Percentiles rank a stretch among this genome's conserved stretches.
These are phyloP conservation scores for Cutaneotrichosporon dermatis DNA, from an alignment of 1,284 basidiomycete species.

Conservation along the genomic window DNA sequence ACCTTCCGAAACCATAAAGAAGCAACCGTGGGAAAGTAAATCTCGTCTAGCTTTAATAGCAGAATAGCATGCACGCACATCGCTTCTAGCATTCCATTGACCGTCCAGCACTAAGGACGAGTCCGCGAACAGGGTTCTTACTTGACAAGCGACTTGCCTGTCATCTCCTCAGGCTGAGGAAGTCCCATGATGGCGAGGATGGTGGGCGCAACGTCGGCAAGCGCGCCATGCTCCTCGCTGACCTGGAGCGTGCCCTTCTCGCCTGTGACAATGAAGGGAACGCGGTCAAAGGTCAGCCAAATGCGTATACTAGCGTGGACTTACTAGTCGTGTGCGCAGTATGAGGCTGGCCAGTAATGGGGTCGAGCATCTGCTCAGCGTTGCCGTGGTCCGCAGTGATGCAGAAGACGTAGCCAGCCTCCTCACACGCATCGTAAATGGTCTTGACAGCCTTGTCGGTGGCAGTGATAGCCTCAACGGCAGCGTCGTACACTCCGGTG, in stretches of 20 bases:
- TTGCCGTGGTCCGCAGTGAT: constrained; percentile 92
- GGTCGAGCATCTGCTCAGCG: constrained; percentile 76
- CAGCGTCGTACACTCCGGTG: constrained; percentile 81
- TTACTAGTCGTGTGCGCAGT: constrained; percentile 50
- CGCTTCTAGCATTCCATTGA: no score
- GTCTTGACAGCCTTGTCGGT: constrained; percentile 82
- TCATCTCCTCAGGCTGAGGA: constrained; percentile 34
- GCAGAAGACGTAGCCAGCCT: constrained; percentile 75
- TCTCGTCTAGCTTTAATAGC: no score
- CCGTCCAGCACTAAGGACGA: no score
- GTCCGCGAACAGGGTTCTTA: background rate
- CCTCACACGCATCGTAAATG: constrained; percentile 74
- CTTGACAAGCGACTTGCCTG: constrained; percentile 18
- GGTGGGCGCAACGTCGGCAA: constrained; percentile 85
- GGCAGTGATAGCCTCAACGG: constrained; percentile 72
- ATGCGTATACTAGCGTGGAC: background rate
- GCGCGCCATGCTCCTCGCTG: constrained; percentile 58
- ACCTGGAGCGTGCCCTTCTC: constrained; percentile 57
- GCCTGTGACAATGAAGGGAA: constrained; percentile 73
- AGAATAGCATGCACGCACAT: no score
- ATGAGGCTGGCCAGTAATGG: constrained; percentile 73
- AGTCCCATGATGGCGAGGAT: constrained; percentile 66
- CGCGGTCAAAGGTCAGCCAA: constrained; percentile 64
- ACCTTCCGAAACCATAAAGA: no score
- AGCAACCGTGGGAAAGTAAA: background rate